These are phyloP conservation scores for Sarcomyxa edulis DNA, from an alignment of 768 basidiomycete species.

Conservation along the genomic window DNA sequence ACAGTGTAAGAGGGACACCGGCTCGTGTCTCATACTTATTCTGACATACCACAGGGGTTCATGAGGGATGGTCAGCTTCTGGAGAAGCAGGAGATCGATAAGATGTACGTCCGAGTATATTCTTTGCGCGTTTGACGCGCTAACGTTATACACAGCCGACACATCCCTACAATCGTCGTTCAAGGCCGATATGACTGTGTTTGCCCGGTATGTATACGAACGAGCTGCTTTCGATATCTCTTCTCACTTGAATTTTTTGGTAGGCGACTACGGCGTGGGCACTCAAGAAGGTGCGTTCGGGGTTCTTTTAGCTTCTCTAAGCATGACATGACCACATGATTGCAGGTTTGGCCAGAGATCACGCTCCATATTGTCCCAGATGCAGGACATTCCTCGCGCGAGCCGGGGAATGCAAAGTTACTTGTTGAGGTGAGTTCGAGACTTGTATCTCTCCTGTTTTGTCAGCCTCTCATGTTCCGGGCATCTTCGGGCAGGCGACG, in stretches of 20 bases:
- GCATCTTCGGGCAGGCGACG: constrained; percentile 24
- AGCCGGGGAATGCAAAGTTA: constrained; percentile 60
- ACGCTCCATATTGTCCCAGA: constrained; percentile 72
- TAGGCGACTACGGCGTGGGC: constrained; percentile 76
- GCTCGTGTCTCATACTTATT: not conserved
- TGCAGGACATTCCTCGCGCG: constrained; percentile 83
- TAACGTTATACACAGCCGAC: constrained; percentile 55
- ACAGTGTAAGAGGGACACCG: constrained; percentile 47
- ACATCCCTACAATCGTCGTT: constrained; percentile 80
- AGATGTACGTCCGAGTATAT: constrained; percentile 52
- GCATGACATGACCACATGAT: not conserved
- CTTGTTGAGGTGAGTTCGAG: constrained; percentile 70
- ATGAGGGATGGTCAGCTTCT: constrained; percentile 85
- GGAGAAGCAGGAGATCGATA: constrained; percentile 77
- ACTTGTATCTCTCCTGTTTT: no score
- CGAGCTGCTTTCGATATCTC: no score
- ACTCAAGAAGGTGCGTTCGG: constrained; percentile 55
- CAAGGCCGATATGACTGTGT: constrained; percentile 88
- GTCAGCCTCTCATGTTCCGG: not conserved
- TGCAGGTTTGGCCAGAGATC: constrained; percentile 69
- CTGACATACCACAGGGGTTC: constrained; percentile 52
- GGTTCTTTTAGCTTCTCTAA: not conserved
- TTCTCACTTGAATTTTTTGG: no score
- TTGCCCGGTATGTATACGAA: constrained; percentile 56
- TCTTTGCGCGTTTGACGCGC: not conserved